These are phyloP conservation scores for Podila epigama DNA, from an alignment of 192 early-diverging fungal species.

Conservation along the genomic window DNA sequence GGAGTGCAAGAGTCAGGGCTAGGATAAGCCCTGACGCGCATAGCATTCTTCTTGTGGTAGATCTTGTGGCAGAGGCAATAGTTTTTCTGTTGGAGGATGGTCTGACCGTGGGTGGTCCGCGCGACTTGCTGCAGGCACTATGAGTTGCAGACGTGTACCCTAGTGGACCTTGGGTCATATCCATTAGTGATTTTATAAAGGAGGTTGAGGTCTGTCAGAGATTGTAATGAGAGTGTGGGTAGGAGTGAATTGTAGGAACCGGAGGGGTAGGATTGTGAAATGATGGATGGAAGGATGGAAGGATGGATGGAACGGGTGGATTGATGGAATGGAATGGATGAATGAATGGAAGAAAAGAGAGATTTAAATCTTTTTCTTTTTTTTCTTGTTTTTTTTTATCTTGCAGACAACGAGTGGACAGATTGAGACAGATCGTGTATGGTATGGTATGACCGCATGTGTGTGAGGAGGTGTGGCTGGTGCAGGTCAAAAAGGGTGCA, in stretches of 20 bases:
- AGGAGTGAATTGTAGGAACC: not conserved
- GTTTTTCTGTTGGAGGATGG: not conserved
- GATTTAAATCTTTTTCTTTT: not conserved
- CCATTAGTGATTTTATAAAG: not conserved
- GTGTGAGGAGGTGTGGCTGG: constrained; percentile 1
- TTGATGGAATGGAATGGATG: no score
- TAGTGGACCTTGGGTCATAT: not conserved
- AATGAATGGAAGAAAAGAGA: not conserved
- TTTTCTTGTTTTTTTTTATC: no score
- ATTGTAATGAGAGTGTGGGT: not conserved
- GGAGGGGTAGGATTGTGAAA: not conserved
- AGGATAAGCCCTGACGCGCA: not conserved
- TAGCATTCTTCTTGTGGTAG: not conserved
- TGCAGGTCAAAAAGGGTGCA: not conserved
- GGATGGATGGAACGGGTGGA: no score
- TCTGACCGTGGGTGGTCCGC: no score
- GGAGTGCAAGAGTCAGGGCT: constrained; percentile 1
- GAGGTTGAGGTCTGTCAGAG: not conserved
- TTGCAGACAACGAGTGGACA: not conserved
- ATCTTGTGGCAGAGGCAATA: not conserved
- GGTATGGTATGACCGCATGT: no score
- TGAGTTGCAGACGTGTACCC: not conserved
- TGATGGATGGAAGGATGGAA: not conserved
- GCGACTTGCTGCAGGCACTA: not conserved
- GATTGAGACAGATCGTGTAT: not conserved